Conservation (phyloP, 139 green algal genomes). For the Nannochloris sp. region DNA sequence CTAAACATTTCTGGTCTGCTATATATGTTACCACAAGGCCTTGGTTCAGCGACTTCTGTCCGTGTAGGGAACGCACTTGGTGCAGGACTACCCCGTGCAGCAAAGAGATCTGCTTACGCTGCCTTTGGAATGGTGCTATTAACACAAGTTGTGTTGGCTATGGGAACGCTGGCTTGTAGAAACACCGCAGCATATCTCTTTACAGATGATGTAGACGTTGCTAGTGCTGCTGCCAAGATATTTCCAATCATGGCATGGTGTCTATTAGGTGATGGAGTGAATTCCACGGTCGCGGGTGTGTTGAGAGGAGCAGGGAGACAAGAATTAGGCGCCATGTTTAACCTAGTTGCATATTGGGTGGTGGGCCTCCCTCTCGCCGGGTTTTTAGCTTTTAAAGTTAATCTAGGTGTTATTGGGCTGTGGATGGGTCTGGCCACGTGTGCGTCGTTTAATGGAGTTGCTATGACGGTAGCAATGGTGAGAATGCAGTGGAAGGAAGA, state of each 20-base stretch:
- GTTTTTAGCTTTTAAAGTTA: slow-evolving; percentile 33
- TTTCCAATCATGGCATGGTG: slow-evolving; percentile 23
- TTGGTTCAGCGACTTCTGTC: slow-evolving; percentile 9
- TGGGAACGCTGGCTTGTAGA: neutral
- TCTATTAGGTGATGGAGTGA: slow-evolving; percentile 51
- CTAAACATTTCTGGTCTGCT: slow-evolving; percentile 59
- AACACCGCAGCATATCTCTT: slow-evolving; percentile 17
- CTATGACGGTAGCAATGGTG: neutral
- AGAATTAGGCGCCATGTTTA: slow-evolving; percentile 26
- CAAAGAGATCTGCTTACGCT: slow-evolving; percentile 11
- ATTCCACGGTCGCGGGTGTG: slow-evolving; percentile 30
- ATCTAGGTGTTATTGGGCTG: slow-evolving; percentile 41
- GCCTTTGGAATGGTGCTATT: neutral
- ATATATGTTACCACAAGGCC: slow-evolving; percentile 45
- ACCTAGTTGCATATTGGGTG: slow-evolving; percentile 42
- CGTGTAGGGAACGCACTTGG: slow-evolving; percentile 33
- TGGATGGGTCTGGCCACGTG: slow-evolving; percentile 39
- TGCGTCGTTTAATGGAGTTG: neutral
- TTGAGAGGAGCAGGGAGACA: slow-evolving; percentile 28
- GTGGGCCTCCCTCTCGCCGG: slow-evolving; percentile 48
- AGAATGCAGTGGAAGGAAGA: slow-evolving; percentile 1
- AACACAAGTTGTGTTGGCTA: slow-evolving; percentile 1
- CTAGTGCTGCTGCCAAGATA: neutral
- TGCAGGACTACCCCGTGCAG: slow-evolving; percentile 6
- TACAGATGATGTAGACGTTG: slow-evolving; percentile 9